Percentiles rank a stretch among this genome's conserved stretches.
phyloP scores from a whole-genome alignment of 1,284 basidiomycete genomes.

The Moesziomyces globuligerus region DNA sequence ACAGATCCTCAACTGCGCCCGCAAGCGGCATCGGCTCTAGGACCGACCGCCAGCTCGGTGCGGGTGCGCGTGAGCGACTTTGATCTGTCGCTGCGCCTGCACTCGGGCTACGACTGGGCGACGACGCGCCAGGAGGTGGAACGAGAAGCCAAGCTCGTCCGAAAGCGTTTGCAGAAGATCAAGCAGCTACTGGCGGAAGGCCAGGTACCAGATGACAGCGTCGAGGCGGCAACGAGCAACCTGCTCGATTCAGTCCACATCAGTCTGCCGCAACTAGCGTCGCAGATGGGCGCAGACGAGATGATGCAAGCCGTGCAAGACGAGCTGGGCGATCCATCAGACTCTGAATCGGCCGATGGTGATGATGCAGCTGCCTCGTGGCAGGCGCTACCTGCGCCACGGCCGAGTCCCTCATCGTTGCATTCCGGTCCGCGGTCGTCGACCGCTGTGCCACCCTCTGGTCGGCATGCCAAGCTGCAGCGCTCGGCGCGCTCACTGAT shows the following conservation, averaged over 20 bases:
- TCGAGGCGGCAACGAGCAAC: constrained; percentile 80
- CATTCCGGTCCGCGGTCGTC: not conserved
- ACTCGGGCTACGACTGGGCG: constrained; percentile 83
- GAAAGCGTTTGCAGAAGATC: constrained; percentile 86
- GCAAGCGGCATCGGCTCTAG: constrained; percentile 22
- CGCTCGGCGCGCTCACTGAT: constrained; percentile 83
- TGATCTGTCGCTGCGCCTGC: constrained; percentile 49
- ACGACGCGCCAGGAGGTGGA: constrained; percentile 86
- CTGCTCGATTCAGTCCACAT: constrained; percentile 90
- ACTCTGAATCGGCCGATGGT: constrained; percentile 33
- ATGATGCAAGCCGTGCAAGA: constrained; percentile 85
- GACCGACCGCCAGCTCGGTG: constrained; percentile 36
- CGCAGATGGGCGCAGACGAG: constrained; percentile 69
- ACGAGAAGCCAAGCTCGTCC: constrained; percentile 86
- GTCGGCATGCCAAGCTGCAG: constrained; percentile 73
- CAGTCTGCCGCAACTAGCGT: constrained; percentile 34
- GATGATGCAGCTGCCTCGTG: constrained; percentile 47
- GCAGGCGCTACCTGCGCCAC: constrained; percentile 45
- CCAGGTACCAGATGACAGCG: constrained; percentile 82
- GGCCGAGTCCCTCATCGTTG: constrained; percentile 1
- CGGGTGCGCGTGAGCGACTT: constrained; percentile 43
- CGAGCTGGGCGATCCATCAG: constrained; percentile 76
- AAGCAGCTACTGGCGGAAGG: constrained; percentile 92
- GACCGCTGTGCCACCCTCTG: not conserved
- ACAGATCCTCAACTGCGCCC: constrained; percentile 41